Base-by-base conservation (phyloP, 2,329 filamentous ascomycete species). In the Sclerotinia minor region DNA sequence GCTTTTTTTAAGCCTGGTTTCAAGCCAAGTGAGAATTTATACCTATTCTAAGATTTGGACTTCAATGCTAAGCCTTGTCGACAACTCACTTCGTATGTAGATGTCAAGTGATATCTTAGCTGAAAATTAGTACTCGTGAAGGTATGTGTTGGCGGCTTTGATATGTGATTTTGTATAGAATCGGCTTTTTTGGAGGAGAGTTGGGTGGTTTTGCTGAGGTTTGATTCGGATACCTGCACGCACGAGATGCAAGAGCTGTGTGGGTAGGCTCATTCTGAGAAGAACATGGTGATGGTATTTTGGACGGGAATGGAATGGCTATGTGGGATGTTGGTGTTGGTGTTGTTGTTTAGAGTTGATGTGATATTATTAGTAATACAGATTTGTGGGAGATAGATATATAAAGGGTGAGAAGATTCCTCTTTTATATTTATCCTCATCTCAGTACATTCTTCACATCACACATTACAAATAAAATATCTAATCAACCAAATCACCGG, bases 71-170 rank as follows among this genome's bases (percentile, higher is more conserved):
- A 44, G 55, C 55, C 55, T 2, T 1, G 13, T 26, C 11, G 6
- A 50, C 24, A 5, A 50, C n/a, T 24, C n/a, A 19, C 13, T 61
- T 50, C 58, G 58, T 61, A 50, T 61, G 7, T 15, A 26, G 9
- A 50, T 49, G 21, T 61, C 58, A 61, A 50, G 58, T 61, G 45
- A 50, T 50, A 26, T 49, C n/a, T 7, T 38, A 35, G 58, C 58
- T 61, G 58, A 61, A 49, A 38, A 47, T 38, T 15, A 5, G 15
- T 19, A 4, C 24, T 38, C 4, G 45, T 50, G 21, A 61, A 45
- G 41, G 11, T 47, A 24, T 1, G 21, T 9, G 45, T 38, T 19
- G 44, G 19, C 45, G 45, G 2, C 58, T 26, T 24, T 50, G 58
- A 35, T 15, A 13, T 35, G 19, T 1, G 21, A 21, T 15, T 19